A percentile compares a stretch with the other conserved stretches of the same genome.
These are phyloP conservation scores for Kwoniella bestiolae DNA, from an alignment of 768 basidiomycete genomes.

Conservation along the genomic window DNA sequence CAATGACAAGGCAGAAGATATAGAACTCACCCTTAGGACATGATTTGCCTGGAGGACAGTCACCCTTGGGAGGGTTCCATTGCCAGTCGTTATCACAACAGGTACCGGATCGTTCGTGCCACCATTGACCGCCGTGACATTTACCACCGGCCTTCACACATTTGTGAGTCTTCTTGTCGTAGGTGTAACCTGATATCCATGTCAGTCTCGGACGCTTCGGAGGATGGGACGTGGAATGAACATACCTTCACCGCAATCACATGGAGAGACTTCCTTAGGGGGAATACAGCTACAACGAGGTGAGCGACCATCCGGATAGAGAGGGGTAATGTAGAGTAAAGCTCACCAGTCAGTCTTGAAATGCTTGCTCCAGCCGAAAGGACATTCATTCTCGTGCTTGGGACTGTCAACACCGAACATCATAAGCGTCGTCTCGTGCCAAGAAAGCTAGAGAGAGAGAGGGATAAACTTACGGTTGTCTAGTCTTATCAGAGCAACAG, in stretches of 20 bases:
- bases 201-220: neutral
- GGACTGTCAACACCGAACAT: constrained; percentile 4
- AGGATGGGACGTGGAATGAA: neutral
- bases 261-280: constrained; percentile 26
- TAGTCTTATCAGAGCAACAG: constrained; percentile 33
- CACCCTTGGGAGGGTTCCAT: constrained; percentile 26
- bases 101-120: constrained; percentile 31
- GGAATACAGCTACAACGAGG: constrained; percentile 15
- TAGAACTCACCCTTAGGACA: constrained; percentile 38
- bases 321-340: neutral
- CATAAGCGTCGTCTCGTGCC: no score
- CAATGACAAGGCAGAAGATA: neutral
- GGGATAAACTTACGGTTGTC: constrained; percentile 26
- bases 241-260: constrained; percentile 49
- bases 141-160: constrained; percentile 16
- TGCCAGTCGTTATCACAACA: constrained; percentile 37
- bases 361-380: constrained; percentile 22
- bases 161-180: constrained; percentile 26
- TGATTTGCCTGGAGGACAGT: constrained; percentile 30
- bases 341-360: constrained; percentile 18
- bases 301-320: neutral
- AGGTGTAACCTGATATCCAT: constrained; percentile 25
- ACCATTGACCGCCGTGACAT: constrained; percentile 39
- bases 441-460: neutral
- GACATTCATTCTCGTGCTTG: constrained; percentile 13